Base-by-base conservation (phyloP, 768 basidiomycete genomes). In the Pleurotus tuoliensis region DNA sequence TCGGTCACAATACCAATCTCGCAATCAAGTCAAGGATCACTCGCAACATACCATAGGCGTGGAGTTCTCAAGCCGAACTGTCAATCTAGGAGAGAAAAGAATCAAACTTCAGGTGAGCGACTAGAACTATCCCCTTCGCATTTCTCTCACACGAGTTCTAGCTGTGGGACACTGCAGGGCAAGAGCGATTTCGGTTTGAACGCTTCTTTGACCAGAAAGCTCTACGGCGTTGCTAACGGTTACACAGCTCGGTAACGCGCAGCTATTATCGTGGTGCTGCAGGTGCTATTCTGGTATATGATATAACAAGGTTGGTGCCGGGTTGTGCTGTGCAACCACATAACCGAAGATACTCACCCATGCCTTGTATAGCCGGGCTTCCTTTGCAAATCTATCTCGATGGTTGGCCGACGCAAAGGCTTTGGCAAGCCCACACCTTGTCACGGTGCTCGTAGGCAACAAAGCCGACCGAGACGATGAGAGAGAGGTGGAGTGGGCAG, bases 41-140 rank as follows among this genome's bases (percentile, higher is more conserved):
- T 94, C 94, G 4, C 91, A 95, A 73, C 97, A 98, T 70, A 98
- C 97, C 12, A 98, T 99, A 57, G 97, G 96, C 8, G 97, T 99
- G 25, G 97, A 98, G 67, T 98, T 99, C 69, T 94, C 94, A 15
- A 96, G 94, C 67, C 80, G 94, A 62, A 94, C 94, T 0, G 84
- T 99, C 58, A 89, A 88, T 65, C 80, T 98, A 20, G 95, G 92
- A 51, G 94, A 97, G 78, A 92, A 94, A 73, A 83, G 89, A 61
- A 93, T 97, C 62, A 98, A 97, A 71, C 81, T 98, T 39, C 96
- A 98, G 84, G 94, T 94, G 46, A 61, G 82, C 64, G 12, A 47
- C 51, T 53, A 57, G 47, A 25, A 27, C 59, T 16, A 44, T 34
- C 43, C 46, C 55, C 63, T 57, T 64, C 51, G 57, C 58, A 59